Evolutionary conservation across 140 eudicot genomes (phyloP).

Genomic region (Oenanthe javanica): DNA sequence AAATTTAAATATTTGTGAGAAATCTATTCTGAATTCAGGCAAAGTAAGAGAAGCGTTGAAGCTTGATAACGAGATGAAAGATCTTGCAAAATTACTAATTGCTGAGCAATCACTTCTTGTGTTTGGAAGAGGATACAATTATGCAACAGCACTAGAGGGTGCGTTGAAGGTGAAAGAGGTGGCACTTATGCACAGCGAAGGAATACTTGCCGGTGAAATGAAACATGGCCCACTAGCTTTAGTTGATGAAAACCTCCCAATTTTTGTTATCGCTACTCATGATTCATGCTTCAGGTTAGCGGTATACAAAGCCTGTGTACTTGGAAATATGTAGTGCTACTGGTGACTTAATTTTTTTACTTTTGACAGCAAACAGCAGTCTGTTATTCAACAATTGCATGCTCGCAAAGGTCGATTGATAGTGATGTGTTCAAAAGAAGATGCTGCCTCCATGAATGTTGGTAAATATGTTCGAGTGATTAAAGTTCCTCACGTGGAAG

Average conservation of each 20-base stretch:
- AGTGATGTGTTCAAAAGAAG: slow-evolving; percentile 97
- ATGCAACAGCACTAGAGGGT: slow-evolving; percentile 94
- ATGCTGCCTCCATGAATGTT: slow-evolving; percentile 61
- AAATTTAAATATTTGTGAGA: background rate
- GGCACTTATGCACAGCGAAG: slow-evolving; percentile 97
- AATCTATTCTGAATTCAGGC: slow-evolving; percentile 23
- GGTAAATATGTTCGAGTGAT: slow-evolving; percentile 77
- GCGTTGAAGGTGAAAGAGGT: slow-evolving; percentile 98
- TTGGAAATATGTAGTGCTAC: background rate
- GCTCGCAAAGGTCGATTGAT: slow-evolving; percentile 91
- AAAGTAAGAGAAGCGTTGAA: slow-evolving; percentile 74
- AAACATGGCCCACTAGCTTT: slow-evolving; percentile 98
- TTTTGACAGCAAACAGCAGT: slow-evolving; percentile 77
- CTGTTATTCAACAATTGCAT: slow-evolving; percentile 96
- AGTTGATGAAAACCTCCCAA: slow-evolving; percentile 89
- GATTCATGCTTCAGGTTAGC: slow-evolving; percentile 84
- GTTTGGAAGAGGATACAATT: slow-evolving; percentile 97
- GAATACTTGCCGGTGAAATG: slow-evolving; percentile 99
- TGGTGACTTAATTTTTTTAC: slow-evolving; percentile 6
- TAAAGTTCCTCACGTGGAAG: slow-evolving; percentile 88
- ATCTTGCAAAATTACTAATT: slow-evolving; percentile 67
- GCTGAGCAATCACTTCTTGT: slow-evolving; percentile 93
- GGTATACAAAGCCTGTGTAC: background rate
- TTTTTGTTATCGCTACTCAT: slow-evolving; percentile 90
- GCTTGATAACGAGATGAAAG: slow-evolving; percentile 88